Evolutionary conservation across 2,329 filamentous ascomycete species (phyloP), one percentile per base, ranked within the genome.

Genomic region (Neofusicoccum ribis): DNA sequence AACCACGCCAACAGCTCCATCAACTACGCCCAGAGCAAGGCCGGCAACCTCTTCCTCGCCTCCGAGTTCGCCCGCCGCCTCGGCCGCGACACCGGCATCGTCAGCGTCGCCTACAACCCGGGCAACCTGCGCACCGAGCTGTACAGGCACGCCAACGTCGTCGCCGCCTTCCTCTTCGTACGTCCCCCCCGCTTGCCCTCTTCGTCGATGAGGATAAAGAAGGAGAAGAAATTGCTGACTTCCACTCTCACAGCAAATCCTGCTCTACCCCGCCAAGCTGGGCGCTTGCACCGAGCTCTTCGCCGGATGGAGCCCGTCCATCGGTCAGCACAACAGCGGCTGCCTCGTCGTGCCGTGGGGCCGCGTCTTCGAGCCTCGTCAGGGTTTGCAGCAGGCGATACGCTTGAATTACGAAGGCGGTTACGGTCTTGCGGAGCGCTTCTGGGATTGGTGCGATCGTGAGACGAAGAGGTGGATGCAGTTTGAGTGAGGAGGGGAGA

Each of bases 301-400:
- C 37, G 64, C 64, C 15, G 64, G 59, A 3, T 66, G 59, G 49
- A 56, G 49, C 14, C 58, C 58, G 11, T 49, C 49, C 7, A 20
- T 66, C 39, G 51, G 49, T 7, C 77, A 77, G 59, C 52, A 64
- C 43, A 64, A 64, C 44, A 46, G 43, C 17, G 78, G 78, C 3
- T 69, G 66, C 9, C 76, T 76, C 50, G 67, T 84, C 44, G 72
- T 81, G 58, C 82, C 82, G 2, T 85, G 82, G 82, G 83, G 82
- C n/a, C 69, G 77, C 20, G 66, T 67, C 72, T 76, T 36, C 70
- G 50, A 46, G 36, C 73, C 78, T 17, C 70, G 76, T 12, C 66
- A 68, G 41, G 79, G 80, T 66, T 31, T 81, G 12, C 68, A 70
- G 12, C 64, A 72, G n/a, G 74, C 69, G 12, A 72, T 72, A 1